A percentile compares a stretch with the other conserved stretches of the same genome.
These are phyloP conservation scores for Monosporozyma unispora DNA, from an alignment of 805 yeast species.

Conservation along the genomic window DNA sequence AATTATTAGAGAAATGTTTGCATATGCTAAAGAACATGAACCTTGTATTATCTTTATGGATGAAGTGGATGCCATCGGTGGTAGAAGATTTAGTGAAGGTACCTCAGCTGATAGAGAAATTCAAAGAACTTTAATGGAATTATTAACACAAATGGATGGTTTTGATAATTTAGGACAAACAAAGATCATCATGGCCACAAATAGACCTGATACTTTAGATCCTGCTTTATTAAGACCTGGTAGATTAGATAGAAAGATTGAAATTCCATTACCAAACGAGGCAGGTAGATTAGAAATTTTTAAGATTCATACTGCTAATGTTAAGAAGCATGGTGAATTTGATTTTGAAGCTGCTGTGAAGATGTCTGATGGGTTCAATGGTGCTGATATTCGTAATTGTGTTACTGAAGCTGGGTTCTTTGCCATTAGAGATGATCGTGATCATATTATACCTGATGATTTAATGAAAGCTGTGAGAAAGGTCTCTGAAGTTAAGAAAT, in stretches of 20 bases:
- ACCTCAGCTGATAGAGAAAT: slow-evolving; percentile 98
- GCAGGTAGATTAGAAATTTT: slow-evolving; percentile 89
- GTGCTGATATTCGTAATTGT: slow-evolving; percentile 96
- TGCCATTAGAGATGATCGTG: slow-evolving; percentile 96
- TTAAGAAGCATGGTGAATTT: slow-evolving; percentile 86
- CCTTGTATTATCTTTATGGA: slow-evolving; percentile 98
- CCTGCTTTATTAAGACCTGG: slow-evolving; percentile 98
- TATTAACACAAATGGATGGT: slow-evolving; percentile 97
- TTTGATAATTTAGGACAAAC: slow-evolving; percentile 95
- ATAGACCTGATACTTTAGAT: slow-evolving; percentile 95
- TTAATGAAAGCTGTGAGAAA: slow-evolving; percentile 96
- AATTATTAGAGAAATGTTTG: slow-evolving; percentile 93
- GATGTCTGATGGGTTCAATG: slow-evolving; percentile 98
- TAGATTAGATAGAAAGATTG: slow-evolving; percentile 91
- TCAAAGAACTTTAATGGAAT: slow-evolving; percentile 95
- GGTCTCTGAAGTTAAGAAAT: slow-evolving; percentile 91
- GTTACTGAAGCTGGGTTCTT: slow-evolving; percentile 98
- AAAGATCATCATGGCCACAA: slow-evolving; percentile 98
- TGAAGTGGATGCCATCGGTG: slow-evolving; percentile 98
- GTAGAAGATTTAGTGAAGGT: slow-evolving; percentile 95
- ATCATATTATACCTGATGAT: slow-evolving; percentile 86
- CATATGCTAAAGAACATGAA: slow-evolving; percentile 95
- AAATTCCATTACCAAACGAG: slow-evolving; percentile 91
- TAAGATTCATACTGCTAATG: slow-evolving; percentile 82
- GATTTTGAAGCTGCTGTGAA: slow-evolving; percentile 96